Evolutionary conservation across 345 rosid species (phyloP), one percentile per base, ranked within the genome.

Genomic region (Balakata baccata): DNA sequence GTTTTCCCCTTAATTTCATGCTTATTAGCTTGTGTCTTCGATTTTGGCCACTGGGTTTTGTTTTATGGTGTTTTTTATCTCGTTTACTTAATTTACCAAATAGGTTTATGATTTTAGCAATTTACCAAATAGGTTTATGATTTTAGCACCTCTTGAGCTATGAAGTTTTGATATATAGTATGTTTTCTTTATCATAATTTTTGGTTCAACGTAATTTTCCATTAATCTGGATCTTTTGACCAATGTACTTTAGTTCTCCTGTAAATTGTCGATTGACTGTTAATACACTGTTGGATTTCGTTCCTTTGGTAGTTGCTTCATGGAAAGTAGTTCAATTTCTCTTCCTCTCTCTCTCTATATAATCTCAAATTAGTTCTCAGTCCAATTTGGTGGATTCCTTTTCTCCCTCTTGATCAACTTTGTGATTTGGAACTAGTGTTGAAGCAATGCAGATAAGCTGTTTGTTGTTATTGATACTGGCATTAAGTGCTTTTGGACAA

Each of bases 381-480:
- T 51, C 13, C 49, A n/a, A 18, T 58, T 71, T 56, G 37, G 12
- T 18, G 17, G 38, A 16, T 6, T n/a, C 34, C 34, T 2, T 29
- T 29, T 2, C 34, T 29, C 34, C 34, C 34, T 29, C 34, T 29
- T 29, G 34, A 1, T 43, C 23, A 50, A 52, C 16, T 68, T 64
- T 54, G 64, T 25, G 72, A 47, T 39, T 69, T 66, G 57, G 74
- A 53, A 18, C 13, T 47, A 51, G 59, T 53, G 16, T 70, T 74
- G 84, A 81, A 85, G 86, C 80, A 87, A 93, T 93, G 98, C 86
- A 75, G 82, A 83, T 57, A 67, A 54, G 78, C 72, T 74, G 79
- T 80, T 84, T 80, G 84, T 69, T 86, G 74, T 9, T 86, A 46
- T 70, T 86, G 58, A 71, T 87, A 51, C 73, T 88, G 75, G 74